Evolutionary conservation across 805 yeast species (phyloP).

Genomic region (Suhomyces prunicola): DNA sequence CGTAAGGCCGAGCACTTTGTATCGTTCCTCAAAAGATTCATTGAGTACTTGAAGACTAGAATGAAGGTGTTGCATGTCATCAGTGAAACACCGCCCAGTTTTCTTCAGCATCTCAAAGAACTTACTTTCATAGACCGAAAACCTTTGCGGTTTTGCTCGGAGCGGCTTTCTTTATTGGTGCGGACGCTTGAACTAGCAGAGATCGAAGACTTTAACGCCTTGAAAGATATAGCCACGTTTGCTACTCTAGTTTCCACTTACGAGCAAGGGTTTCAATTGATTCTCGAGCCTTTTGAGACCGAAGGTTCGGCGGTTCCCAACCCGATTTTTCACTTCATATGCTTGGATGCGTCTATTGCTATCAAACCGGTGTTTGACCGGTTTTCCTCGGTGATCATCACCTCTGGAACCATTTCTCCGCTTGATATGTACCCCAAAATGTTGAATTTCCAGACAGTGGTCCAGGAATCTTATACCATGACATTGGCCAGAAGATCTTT

Average conservation of each 20-base stretch:
- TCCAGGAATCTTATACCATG: slow-evolving; percentile 95
- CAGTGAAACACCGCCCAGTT: slow-evolving; percentile 95
- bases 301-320: slow-evolving; percentile 94
- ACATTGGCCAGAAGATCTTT: slow-evolving; percentile 89
- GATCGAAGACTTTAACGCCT: slow-evolving; percentile 87
- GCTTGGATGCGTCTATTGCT: slow-evolving; percentile 96
- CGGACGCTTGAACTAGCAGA: slow-evolving; percentile 84
- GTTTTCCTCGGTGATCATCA: slow-evolving; percentile 87
- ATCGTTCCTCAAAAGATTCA: slow-evolving; percentile 85
- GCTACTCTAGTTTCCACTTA: slow-evolving; percentile 95
- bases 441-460: slow-evolving; percentile 89
- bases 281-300: slow-evolving; percentile 93
- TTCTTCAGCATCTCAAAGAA: slow-evolving; percentile 88
- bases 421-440: slow-evolving; percentile 97
- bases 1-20: slow-evolving; percentile 96
- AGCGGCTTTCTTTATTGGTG: slow-evolving; percentile 81
- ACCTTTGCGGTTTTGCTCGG: slow-evolving; percentile 89
- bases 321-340: slow-evolving; percentile 88
- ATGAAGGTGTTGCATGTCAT: slow-evolving; percentile 97
- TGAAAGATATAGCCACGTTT: slow-evolving; percentile 94
- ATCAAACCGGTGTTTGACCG: slow-evolving; percentile 95
- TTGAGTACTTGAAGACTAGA: slow-evolving; percentile 91
- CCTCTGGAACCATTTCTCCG: slow-evolving; percentile 98
- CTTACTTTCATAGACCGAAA: slow-evolving; percentile 88
- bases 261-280: slow-evolving; percentile 87